Conservation (phyloP, 306 rosid species). For the Delonix regia region DNA sequence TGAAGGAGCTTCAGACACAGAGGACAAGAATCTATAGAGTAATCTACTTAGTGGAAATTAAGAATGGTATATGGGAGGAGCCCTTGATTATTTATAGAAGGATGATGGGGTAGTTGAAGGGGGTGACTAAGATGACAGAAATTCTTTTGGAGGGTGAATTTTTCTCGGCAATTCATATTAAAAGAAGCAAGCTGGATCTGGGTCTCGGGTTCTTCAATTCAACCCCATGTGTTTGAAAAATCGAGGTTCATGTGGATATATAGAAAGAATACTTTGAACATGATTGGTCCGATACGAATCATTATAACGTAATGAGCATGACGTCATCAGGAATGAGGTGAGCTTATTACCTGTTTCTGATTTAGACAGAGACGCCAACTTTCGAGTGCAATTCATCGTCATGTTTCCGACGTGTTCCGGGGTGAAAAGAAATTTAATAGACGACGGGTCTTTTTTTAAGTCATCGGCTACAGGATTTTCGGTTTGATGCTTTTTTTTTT, state of each 20-base stretch:
- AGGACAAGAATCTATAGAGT: background rate
- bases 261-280: slow-evolving; percentile 29
- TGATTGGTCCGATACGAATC: background rate
- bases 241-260: background rate
- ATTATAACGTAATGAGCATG: background rate
- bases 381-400: background rate
- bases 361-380: background rate
- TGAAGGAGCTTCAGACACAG: slow-evolving; percentile 18
- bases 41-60: background rate
- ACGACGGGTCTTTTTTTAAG: background rate
- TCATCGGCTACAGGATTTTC: background rate
- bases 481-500: too few species aligned
- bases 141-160: slow-evolving; percentile 17
- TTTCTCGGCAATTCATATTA: background rate
- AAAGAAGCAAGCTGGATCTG: background rate
- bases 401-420: background rate
- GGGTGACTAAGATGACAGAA: slow-evolving; percentile 12
- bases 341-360: background rate
- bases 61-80: slow-evolving; percentile 9
- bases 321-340: slow-evolving; percentile 30
- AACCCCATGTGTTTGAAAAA: slow-evolving; percentile 53
- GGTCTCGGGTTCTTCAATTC: slow-evolving; percentile 34
- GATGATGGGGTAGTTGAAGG: slow-evolving; percentile 31
- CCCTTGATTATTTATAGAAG: slow-evolving; percentile 12
- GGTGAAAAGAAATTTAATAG: background rate